Percentiles rank a stretch among this genome's conserved stretches.
Conservation (phyloP, 179 eudicot species). For the Dionaea muscipula region DNA sequence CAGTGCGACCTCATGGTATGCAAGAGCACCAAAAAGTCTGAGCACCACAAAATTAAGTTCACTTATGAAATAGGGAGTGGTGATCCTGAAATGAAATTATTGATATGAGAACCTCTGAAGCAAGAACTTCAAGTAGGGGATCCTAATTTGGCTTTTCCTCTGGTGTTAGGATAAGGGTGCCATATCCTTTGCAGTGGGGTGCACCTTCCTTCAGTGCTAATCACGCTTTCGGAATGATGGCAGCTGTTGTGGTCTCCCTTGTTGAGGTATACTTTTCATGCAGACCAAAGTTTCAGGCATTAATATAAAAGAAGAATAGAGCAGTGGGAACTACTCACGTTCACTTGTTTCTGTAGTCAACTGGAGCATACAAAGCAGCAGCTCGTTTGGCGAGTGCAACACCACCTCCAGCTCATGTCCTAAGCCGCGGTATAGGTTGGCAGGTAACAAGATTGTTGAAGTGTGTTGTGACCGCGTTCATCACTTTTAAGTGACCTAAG, state of each 20-base stretch:
- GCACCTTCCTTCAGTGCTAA: slow-evolving; percentile 90
- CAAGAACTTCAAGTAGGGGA: too few relatives aligned
- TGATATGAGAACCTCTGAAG: too few relatives aligned
- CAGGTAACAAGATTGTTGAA: slow-evolving; percentile 38
- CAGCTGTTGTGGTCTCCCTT: slow-evolving; percentile 72
- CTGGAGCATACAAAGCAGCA: slow-evolving; percentile 94
- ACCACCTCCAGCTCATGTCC: slow-evolving; percentile 96
- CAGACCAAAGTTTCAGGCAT: not conserved
- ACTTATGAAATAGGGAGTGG: not conserved
- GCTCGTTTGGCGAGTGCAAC: slow-evolving; percentile 97
- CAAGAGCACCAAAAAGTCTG: not conserved
- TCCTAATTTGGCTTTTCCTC: not conserved
- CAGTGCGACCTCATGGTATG: slow-evolving; percentile 87
- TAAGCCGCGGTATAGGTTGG: slow-evolving; percentile 99
- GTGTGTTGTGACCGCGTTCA: not conserved
- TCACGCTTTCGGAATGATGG: slow-evolving; percentile 98
- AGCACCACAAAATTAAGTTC: not conserved
- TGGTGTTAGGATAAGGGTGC: slow-evolving; percentile 71
- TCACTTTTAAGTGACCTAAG: too few relatives aligned
- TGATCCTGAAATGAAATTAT: too few relatives aligned
- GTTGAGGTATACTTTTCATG: slow-evolving; percentile 53
- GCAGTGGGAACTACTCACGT: not conserved
- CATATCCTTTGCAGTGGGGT: slow-evolving; percentile 98
- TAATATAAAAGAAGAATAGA: not conserved
- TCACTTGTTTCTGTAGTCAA: slow-evolving; percentile 39